Base-by-base conservation (phyloP, 2,329 filamentous ascomycete species). In the Cladosporium sp. region DNA sequence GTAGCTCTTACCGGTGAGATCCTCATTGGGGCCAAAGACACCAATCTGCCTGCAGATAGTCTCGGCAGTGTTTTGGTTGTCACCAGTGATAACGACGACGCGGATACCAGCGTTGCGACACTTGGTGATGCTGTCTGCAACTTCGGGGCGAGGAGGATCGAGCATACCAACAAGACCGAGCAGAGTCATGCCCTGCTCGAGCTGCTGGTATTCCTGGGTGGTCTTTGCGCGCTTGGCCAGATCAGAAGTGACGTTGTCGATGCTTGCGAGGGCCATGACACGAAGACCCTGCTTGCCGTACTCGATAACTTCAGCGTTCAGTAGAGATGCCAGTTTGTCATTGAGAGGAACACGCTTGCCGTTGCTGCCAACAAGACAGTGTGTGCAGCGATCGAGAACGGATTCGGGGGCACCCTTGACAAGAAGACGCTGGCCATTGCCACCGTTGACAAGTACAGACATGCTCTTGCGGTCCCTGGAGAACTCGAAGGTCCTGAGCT, bases 401-500 rank as follows among this genome's bases (percentile, higher is more conserved):
- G 93, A 92, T 79, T 99, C 95, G 6, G 95, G 95, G 24, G 96
- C 95, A 74, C 95, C 95, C 82, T 99, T 99, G 71, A 99, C 93
- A 59, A 99, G 86, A 12, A 99, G 88, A 77, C 90, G 93, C 81
- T 95, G 88, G 62, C 88, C 80, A 59, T 84, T 83, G 65, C 86
- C 89, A 64, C 86, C 85, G 70, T 90, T 86, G 69, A 96, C 92
- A 67, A 98, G 83, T 41, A 99, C 96, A 58, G 95, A 99, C 95
- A 99, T 99, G 80, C 94, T 98, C 87, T 99, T 99, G 69, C 95
- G 88, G 79, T 99, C 95, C 73, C 95, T 89, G 1, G 95, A 98
- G 81, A 99, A 99, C 78, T 99, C 95, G 74, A 92, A 99, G 12
- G 93, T 97, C 10, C 93, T 90, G 65, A 97, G 84, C 51, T 90